These are phyloP conservation scores for Hymenoscyphus linearis DNA, from an alignment of 2,329 filamentous ascomycete species.

Conservation along the genomic window DNA sequence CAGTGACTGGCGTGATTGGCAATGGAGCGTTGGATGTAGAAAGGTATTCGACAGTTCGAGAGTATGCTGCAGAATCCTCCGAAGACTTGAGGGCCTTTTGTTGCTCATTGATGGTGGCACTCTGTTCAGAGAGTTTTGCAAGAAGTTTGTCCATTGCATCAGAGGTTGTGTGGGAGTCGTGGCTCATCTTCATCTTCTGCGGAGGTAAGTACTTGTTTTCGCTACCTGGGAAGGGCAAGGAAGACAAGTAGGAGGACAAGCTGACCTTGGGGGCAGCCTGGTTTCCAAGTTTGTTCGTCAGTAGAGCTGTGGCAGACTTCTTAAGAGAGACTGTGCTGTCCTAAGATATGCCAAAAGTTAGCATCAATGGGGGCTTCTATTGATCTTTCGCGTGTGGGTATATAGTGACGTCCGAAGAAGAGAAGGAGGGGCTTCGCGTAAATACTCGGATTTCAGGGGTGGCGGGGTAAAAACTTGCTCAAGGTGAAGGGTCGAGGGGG, in stretches of 20 bases:
- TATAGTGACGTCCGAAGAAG: background rate
- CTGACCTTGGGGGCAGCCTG: conserved; percentile 48
- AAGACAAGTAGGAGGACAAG: conserved; percentile 14
- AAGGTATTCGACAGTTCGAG: conserved; percentile 39
- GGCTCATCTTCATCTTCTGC: conserved; percentile 45
- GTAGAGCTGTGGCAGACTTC: conserved; percentile 40
- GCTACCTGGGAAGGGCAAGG: background rate
- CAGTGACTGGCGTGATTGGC: conserved; percentile 57
- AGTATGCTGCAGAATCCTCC: conserved; percentile 24
- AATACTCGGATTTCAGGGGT: background rate
- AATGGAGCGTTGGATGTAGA: conserved; percentile 41
- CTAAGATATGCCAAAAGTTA: conserved; percentile 15
- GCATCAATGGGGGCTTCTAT: conserved; percentile 5
- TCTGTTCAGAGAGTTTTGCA: conserved; percentile 69
- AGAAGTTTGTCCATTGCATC: conserved; percentile 65
- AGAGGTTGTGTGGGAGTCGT: conserved; percentile 35
- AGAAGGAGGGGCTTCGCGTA: background rate
- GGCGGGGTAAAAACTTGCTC: conserved; percentile 5
- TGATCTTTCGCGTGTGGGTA: background rate
- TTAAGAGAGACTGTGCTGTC: conserved; percentile 26
- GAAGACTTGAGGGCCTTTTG: conserved; percentile 44
- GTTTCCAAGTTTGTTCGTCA: conserved; percentile 51
- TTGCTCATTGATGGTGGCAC: conserved; percentile 54
- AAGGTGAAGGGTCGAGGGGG: conserved; percentile 1
- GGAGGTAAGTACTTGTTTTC: conserved; percentile 24